These are phyloP conservation scores for Phytopythium kandeliae DNA, from an alignment of 352 stramenopile species.

Conservation along the genomic window DNA sequence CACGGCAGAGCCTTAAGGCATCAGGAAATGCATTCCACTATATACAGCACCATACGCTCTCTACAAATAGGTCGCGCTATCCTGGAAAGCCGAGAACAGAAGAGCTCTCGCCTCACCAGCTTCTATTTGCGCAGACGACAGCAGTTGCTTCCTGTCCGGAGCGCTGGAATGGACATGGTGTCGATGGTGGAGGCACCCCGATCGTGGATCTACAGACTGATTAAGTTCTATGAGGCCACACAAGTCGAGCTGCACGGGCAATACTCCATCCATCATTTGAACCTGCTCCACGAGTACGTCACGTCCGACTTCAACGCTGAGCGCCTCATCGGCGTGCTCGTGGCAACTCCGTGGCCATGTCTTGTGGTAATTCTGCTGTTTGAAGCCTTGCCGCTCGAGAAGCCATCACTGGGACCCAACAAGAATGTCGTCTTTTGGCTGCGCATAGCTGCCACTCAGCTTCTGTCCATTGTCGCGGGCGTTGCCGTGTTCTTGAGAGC, in stretches of 20 bases:
- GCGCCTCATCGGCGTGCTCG: constrained; percentile 6
- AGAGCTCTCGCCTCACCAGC: too few species aligned
- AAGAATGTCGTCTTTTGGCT: constrained; percentile 12
- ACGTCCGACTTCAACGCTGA: neutral
- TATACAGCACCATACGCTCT: too few species aligned
- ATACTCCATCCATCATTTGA: constrained; percentile 13
- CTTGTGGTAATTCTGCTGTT: constrained; percentile 11
- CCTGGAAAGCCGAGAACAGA: too few species aligned
- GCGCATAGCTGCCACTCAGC: constrained; percentile 1
- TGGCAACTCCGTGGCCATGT: constrained; percentile 12
- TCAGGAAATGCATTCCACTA: too few species aligned
- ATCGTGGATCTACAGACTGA: neutral
- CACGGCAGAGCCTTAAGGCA: too few species aligned
- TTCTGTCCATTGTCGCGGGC: too few species aligned
- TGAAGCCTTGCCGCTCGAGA: constrained; percentile 14
- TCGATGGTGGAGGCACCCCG: neutral
- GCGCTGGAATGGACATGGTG: too few species aligned
- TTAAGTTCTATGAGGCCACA: neutral
- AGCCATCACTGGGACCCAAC: constrained; percentile 5
- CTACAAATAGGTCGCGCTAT: too few species aligned
- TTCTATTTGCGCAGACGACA: too few species aligned
- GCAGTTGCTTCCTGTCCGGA: too few species aligned
- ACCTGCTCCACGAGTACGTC: constrained; percentile 4
- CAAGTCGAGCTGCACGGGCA: constrained; percentile 4
- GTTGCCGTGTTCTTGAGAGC: constrained; percentile 7